Percentiles rank a stretch among this genome's conserved stretches.
Evolutionary conservation across 2,329 filamentous ascomycete species (phyloP).

Genomic region (Aureobasidium mangrovei): DNA sequence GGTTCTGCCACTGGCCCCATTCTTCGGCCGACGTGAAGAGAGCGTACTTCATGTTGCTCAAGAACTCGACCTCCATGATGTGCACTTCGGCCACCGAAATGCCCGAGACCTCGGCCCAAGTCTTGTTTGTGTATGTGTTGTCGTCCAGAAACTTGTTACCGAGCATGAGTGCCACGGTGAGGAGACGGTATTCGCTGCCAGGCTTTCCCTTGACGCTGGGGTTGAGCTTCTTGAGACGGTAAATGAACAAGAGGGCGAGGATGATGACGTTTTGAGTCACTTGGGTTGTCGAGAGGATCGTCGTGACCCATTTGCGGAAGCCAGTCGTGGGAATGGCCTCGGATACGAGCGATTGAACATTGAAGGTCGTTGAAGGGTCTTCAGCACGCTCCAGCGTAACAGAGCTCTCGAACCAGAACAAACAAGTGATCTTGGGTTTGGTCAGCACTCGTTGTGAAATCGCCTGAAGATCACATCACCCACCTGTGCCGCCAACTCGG

Average conservation of each 20-base stretch:
- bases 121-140: constrained; percentile 99
- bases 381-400: constrained; percentile 70
- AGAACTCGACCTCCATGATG: constrained; percentile 99
- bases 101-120: constrained; percentile 94
- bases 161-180: constrained; percentile 94
- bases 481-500: constrained; percentile 78
- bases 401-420: constrained; percentile 95
- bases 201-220: constrained; percentile 81
- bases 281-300: constrained; percentile 84
- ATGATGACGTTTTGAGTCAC: constrained; percentile 94
- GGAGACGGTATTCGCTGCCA: constrained; percentile 84
- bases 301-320: constrained; percentile 90
- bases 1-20: constrained; percentile 81
- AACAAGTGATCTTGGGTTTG: constrained; percentile 66
- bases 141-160: constrained; percentile 98
- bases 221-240: constrained; percentile 83
- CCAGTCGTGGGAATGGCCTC: constrained; percentile 69
- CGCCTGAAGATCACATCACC: constrained; percentile 19
- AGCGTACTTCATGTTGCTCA: constrained; percentile 97
- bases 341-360: constrained; percentile 49
- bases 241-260: constrained; percentile 83
- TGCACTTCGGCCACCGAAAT: constrained; percentile 94
- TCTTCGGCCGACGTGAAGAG: constrained; percentile 76
- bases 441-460: constrained; percentile 16
- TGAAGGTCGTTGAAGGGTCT: constrained; percentile 30